phyloP scores from a whole-genome alignment of 1,284 basidiomycete species.

The Cystobasidium slooffiae region DNA sequence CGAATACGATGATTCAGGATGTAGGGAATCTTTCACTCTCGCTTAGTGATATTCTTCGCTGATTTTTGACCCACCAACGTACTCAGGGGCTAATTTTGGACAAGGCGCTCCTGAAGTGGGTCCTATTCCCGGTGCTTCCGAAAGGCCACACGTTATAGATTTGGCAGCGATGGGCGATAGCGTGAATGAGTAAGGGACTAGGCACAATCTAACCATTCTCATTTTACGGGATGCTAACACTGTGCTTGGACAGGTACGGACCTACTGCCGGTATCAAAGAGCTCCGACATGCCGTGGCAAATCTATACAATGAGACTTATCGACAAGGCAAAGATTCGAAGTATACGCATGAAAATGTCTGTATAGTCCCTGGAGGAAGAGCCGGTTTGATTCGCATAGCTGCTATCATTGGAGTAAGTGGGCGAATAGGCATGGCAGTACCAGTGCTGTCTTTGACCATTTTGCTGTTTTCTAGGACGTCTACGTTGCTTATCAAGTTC shows the following conservation, averaged over 20 bases:
- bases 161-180: conserved; percentile 65
- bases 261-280: conserved; percentile 85
- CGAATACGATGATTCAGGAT: conserved; percentile 22
- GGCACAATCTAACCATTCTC: not conserved
- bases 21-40: not conserved
- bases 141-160: conserved; percentile 65
- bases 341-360: conserved; percentile 82
- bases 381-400: conserved; percentile 80
- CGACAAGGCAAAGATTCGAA: conserved; percentile 75
- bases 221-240: not conserved
- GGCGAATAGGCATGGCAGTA: conserved; percentile 59
- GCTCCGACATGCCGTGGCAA: conserved; percentile 72
- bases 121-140: conserved; percentile 72
- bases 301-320: conserved; percentile 86
- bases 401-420: conserved; percentile 70
- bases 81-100: conserved; percentile 42
- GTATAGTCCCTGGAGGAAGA: conserved; percentile 54
- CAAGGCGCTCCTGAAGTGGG: conserved; percentile 78
- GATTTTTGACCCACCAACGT: not conserved
- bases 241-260: not conserved
- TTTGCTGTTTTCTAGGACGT: conserved; percentile 43
- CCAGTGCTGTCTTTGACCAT: conserved; percentile 48
- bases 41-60: not conserved
- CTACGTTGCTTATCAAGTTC: conserved; percentile 60
- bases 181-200: conserved; percentile 63